phyloP scores from a whole-genome alignment of 805 yeast species.

The Myxozyma mucilagina region DNA sequence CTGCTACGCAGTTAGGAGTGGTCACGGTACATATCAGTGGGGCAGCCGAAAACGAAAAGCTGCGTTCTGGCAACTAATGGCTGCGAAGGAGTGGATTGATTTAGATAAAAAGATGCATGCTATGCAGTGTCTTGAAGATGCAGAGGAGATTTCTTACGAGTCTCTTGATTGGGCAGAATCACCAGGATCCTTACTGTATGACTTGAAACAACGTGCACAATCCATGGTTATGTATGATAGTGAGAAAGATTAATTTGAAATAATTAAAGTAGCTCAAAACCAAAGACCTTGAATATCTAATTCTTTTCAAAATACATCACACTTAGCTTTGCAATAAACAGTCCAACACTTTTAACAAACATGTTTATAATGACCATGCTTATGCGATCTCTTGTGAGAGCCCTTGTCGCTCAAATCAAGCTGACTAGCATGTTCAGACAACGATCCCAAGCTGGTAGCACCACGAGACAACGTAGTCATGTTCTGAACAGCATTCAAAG shows the following conservation, averaged over 20 bases:
- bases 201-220: conserved; percentile 24
- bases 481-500: conserved; percentile 9
- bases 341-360: conserved; percentile 18
- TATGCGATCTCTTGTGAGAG: conserved; percentile 1
- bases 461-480: not conserved
- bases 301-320: not conserved
- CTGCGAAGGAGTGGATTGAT: conserved; percentile 69
- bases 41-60: conserved; percentile 67
- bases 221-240: conserved; percentile 31
- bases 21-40: conserved; percentile 27
- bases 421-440: conserved; percentile 10
- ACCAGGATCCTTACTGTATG: conserved; percentile 23
- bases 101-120: conserved; percentile 37
- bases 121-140: conserved; percentile 37
- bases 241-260: not conserved
- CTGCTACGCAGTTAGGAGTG: conserved; percentile 46
- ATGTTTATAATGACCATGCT: conserved; percentile 28
- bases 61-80: conserved; percentile 71
- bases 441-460: conserved; percentile 16
- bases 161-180: conserved; percentile 27
- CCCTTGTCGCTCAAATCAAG: not conserved
- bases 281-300: not conserved
- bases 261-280: not conserved
- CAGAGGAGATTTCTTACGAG: conserved; percentile 39
- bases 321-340: not conserved